Conservation (phyloP, 805 yeast genomes). For the Ogataea ramenticola region DNA sequence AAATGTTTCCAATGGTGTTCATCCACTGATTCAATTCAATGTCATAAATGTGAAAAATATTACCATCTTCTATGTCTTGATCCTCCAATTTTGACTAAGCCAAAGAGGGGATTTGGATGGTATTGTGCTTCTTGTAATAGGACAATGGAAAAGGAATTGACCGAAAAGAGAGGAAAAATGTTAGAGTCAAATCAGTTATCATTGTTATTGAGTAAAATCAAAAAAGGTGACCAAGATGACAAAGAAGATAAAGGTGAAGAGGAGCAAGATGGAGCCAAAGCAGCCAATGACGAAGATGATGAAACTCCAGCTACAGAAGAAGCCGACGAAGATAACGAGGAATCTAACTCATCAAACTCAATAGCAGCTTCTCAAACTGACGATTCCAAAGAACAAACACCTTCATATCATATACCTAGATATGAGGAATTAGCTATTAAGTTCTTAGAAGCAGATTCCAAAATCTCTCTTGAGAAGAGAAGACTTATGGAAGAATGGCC, state of each 20-base stretch:
- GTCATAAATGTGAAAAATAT: constrained; percentile 65
- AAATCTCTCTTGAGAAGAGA: constrained; percentile 35
- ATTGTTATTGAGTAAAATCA: neutral
- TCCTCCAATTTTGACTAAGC: constrained; percentile 75
- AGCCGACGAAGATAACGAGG: neutral
- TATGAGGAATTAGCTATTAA: constrained; percentile 52
- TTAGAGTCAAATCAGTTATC: constrained; percentile 18
- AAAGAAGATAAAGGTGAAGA: constrained; percentile 1
- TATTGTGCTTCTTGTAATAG: constrained; percentile 76
- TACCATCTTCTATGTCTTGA: constrained; percentile 81
- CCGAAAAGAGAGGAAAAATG: constrained; percentile 28
- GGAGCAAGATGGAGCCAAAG: neutral
- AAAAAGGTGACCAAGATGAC: neutral
- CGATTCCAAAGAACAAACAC: constrained; percentile 3
- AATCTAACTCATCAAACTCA: neutral
- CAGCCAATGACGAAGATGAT: constrained; percentile 1
- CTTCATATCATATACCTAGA: constrained; percentile 29
- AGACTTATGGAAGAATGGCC: constrained; percentile 71
- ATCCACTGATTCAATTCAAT: constrained; percentile 61
- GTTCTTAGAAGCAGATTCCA: constrained; percentile 41
- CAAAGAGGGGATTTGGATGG: constrained; percentile 87
- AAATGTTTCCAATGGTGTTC: constrained; percentile 84
- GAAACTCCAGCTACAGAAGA: constrained; percentile 2
- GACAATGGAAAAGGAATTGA: constrained; percentile 39
- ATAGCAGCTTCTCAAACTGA: constrained; percentile 2